Conservation (phyloP, 805 yeast genomes). For the Nakazawaea anatomiae region DNA sequence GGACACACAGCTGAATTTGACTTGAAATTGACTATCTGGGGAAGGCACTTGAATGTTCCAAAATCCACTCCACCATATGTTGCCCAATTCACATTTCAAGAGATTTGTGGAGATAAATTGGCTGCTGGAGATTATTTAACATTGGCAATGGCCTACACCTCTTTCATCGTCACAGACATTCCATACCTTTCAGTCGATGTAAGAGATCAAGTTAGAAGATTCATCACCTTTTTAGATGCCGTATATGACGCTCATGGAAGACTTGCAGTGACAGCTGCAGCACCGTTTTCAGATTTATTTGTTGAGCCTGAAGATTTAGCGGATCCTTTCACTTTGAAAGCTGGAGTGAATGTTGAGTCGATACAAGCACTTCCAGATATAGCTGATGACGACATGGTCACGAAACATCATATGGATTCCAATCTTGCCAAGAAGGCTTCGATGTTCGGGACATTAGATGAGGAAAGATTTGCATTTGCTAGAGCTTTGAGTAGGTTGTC, state of each 20-base stretch:
- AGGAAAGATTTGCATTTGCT: slow-evolving; percentile 94
- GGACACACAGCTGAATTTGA: slow-evolving; percentile 37
- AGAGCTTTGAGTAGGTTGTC: slow-evolving; percentile 86
- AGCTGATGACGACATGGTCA: slow-evolving; percentile 52
- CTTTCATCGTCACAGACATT: slow-evolving; percentile 87
- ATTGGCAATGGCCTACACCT: slow-evolving; percentile 66
- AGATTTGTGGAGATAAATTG: slow-evolving; percentile 80
- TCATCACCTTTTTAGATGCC: slow-evolving; percentile 92
- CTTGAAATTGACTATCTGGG: slow-evolving; percentile 67
- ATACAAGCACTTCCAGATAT: slow-evolving; percentile 18
- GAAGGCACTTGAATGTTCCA: slow-evolving; percentile 75
- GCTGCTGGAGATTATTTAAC: slow-evolving; percentile 94
- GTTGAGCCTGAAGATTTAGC: slow-evolving; percentile 70
- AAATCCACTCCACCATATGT: slow-evolving; percentile 69
- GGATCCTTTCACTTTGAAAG: slow-evolving; percentile 34
- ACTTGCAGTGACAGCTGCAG: slow-evolving; percentile 84
- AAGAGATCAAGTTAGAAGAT: slow-evolving; percentile 82
- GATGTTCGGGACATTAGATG: slow-evolving; percentile 79
- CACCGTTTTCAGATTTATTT: slow-evolving; percentile 77
- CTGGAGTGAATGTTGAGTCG: slow-evolving; percentile 19
- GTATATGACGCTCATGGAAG: slow-evolving; percentile 89
- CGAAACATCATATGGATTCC: slow-evolving; percentile 72
- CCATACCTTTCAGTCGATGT: slow-evolving; percentile 76
- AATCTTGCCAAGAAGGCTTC: slow-evolving; percentile 64
- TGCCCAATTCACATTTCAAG: slow-evolving; percentile 83